Evolutionary conservation across 768 basidiomycete genomes (phyloP).

Genomic region (Lepiota subincarnata): DNA sequence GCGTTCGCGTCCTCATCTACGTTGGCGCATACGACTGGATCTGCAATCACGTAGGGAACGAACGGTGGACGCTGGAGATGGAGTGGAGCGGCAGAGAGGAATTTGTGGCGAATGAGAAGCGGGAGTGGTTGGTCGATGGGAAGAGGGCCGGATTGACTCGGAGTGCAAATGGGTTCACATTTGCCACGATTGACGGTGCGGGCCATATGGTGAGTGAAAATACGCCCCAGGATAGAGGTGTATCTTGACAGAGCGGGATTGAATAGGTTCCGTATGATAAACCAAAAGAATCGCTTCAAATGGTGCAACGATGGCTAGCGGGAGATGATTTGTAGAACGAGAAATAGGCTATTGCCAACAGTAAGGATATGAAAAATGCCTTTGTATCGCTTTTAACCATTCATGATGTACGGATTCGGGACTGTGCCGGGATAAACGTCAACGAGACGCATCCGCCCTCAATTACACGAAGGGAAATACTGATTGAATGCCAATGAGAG

Average conservation of each 20-base stretch:
- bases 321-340: conserved; percentile 1
- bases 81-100: conserved; percentile 63
- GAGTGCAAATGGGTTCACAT: conserved; percentile 51
- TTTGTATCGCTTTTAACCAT: no score
- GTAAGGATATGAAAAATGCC: no score
- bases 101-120: conserved; percentile 38
- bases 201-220: conserved; percentile 61
- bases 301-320: conserved; percentile 13
- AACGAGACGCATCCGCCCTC: no score
- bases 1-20: conserved; percentile 64
- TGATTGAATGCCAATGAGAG: no score
- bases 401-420: no score
- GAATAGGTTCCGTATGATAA: conserved; percentile 12
- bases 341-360: not conserved
- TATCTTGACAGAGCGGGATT: not conserved
- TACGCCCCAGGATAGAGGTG: not conserved
- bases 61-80: conserved; percentile 63
- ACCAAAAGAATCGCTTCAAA: conserved; percentile 11
- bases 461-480: no score
- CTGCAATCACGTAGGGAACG: conserved; percentile 75
- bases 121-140: conserved; percentile 59
- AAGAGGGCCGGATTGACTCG: conserved; percentile 34
- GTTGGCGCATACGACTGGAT: conserved; percentile 70
- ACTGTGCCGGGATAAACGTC: no score
- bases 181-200: conserved; percentile 59